Evolutionary conservation across 495 filamentous ascomycete species (phyloP).

Genomic region (Oidiodendron maius): DNA sequence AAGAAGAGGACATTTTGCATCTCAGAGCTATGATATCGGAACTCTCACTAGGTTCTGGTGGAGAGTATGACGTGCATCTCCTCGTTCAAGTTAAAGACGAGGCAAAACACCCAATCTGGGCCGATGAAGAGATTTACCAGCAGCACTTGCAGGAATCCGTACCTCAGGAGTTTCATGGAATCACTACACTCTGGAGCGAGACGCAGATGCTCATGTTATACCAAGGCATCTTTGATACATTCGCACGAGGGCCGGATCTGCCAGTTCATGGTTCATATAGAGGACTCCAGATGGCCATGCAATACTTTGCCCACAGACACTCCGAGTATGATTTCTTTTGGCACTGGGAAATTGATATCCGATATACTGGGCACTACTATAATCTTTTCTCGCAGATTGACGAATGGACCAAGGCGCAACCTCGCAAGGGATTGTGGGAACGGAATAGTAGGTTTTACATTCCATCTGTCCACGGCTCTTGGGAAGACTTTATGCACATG

Average conservation of each 20-base stretch:
- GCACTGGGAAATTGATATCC: constrained; percentile 98
- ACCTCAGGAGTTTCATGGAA: constrained; percentile 80
- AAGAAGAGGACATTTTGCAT: constrained; percentile 61
- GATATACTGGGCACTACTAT: constrained; percentile 95
- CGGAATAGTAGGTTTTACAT: constrained; percentile 88
- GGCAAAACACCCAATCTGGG: constrained; percentile 52
- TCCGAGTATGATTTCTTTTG: constrained; percentile 94
- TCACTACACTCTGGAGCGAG: constrained; percentile 88
- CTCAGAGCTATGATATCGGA: constrained; percentile 73
- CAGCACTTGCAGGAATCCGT: constrained; percentile 59
- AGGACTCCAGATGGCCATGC: constrained; percentile 86
- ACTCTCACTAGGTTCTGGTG: constrained; percentile 67
- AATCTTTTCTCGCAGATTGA: constrained; percentile 73
- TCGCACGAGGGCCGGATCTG: constrained; percentile 54
- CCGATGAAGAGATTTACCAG: constrained; percentile 51
- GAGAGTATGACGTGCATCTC: constrained; percentile 75
- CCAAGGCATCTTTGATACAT: constrained; percentile 70
- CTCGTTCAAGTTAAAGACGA: constrained; percentile 73
- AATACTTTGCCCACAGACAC: constrained; percentile 84
- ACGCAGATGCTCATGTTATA: constrained; percentile 87
- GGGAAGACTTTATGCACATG: constrained; percentile 91
- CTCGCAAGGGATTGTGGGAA: constrained; percentile 90
- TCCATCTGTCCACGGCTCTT: constrained; percentile 78
- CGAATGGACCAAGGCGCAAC: constrained; percentile 74
- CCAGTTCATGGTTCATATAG: constrained; percentile 90